These are phyloP conservation scores for Neurospora africana DNA, from an alignment of 495 filamentous ascomycete species.

Conservation along the genomic window DNA sequence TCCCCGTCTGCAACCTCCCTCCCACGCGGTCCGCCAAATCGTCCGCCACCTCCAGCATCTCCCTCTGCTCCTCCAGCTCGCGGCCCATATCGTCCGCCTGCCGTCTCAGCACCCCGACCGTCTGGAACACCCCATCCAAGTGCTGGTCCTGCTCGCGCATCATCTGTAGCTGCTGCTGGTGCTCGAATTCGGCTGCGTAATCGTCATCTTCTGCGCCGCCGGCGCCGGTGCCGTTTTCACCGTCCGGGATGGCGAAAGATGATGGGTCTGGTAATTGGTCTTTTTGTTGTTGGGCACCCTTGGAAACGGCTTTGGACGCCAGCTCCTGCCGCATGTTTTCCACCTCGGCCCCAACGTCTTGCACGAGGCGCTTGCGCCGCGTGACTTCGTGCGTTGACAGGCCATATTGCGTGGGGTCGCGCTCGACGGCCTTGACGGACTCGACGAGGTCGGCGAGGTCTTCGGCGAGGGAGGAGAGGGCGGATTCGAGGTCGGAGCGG, in stretches of 20 bases:
- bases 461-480: conserved; percentile 64
- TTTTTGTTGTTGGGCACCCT: conserved; percentile 16
- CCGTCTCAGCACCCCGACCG: conserved; percentile 76
- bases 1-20: conserved; percentile 70
- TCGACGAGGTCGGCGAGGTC: conserved; percentile 85
- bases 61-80: conserved; percentile 86
- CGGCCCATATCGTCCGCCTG: conserved; percentile 93
- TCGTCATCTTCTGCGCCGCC: conserved; percentile 53
- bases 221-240: conserved; percentile 26
- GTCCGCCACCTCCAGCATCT: conserved; percentile 72
- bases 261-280: conserved; percentile 53
- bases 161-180: conserved; percentile 79
- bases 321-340: conserved; percentile 84
- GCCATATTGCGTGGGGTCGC: conserved; percentile 81
- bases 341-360: conserved; percentile 79
- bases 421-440: conserved; percentile 78
- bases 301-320: conserved; percentile 30
- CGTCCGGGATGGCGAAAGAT: conserved; percentile 46
- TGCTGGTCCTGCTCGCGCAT: conserved; percentile 94
- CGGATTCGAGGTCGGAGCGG: conserved; percentile 67
- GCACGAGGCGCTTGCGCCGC: conserved; percentile 70
- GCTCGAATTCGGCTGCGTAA: conserved; percentile 74
- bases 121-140: conserved; percentile 83
- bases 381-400: conserved; percentile 74
- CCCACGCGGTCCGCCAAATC: conserved; percentile 75